These are phyloP conservation scores for Phytopythium boreale DNA, from an alignment of 352 stramenopile species.

Conservation along the genomic window DNA sequence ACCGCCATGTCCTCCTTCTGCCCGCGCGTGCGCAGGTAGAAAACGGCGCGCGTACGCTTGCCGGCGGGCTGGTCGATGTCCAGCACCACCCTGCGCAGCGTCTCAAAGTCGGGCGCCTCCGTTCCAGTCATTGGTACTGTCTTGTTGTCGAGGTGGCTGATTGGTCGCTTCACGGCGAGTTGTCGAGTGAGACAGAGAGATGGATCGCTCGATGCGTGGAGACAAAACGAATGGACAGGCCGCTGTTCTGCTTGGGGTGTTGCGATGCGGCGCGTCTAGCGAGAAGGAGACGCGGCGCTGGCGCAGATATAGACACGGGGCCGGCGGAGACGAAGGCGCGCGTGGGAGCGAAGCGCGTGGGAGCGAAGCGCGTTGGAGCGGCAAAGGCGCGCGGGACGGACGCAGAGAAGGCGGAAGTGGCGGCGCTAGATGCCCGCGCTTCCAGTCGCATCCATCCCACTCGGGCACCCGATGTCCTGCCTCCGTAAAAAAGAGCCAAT, in stretches of 20 bases:
- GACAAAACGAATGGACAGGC: not conserved
- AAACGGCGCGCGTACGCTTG: constrained; percentile 91
- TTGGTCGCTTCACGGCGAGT: not conserved
- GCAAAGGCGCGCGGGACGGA: not conserved
- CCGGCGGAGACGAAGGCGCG: too few relatives aligned
- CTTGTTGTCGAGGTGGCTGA: not conserved
- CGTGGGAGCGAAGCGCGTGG: not conserved
- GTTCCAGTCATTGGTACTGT: constrained; percentile 16
- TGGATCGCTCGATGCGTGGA: too few relatives aligned
- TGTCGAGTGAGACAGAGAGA: not conserved
- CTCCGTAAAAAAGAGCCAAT: not conserved
- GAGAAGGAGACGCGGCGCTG: not conserved
- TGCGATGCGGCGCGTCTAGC: not conserved
- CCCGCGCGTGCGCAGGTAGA: constrained; percentile 87
- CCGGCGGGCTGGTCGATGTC: constrained; percentile 81
- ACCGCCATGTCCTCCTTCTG: constrained; percentile 73
- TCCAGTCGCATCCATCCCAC: constrained; percentile 5
- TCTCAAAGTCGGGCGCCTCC: constrained; percentile 53
- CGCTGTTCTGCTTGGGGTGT: not conserved
- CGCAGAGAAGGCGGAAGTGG: constrained; percentile 1
- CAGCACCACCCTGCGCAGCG: constrained; percentile 57
- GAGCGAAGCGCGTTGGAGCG: not conserved
- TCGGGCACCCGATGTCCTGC: not conserved
- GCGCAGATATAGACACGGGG: not conserved
- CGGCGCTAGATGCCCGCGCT: not conserved